Evolutionary conservation across 176 grass and related monocot genomes (phyloP).

Genomic region (Raddia distichophylla): DNA sequence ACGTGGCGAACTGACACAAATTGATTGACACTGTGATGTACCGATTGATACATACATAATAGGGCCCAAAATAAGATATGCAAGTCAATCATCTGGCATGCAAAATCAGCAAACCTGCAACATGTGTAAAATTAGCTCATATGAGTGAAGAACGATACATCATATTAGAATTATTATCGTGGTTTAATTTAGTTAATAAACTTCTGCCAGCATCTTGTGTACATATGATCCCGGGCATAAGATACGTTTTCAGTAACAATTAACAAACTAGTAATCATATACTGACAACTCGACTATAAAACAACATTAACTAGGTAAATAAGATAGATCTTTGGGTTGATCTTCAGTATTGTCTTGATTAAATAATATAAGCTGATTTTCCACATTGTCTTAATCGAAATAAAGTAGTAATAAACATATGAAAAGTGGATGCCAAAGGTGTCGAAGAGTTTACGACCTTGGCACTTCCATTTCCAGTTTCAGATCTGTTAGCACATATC

Average conservation of each 20-base stretch:
- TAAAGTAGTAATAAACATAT: background rate
- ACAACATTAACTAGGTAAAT: background rate
- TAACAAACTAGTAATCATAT: background rate
- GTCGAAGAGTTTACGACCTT: constrained; percentile 1
- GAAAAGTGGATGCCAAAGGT: background rate
- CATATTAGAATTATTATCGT: background rate
- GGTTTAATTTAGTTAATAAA: background rate
- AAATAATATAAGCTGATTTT: background rate
- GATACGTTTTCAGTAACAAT: background rate
- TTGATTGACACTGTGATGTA: background rate
- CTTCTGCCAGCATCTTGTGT: background rate
- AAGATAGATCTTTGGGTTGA: background rate
- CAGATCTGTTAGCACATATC: background rate
- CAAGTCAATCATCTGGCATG: constrained; percentile 32
- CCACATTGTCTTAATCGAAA: background rate
- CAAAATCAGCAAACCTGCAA: constrained; percentile 55
- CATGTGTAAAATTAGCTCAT: constrained; percentile 26
- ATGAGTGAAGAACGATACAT: background rate
- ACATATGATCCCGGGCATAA: constrained; percentile 2
- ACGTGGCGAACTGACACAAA: background rate
- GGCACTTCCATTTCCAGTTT: background rate
- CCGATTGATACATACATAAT: background rate
- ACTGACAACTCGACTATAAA: background rate
- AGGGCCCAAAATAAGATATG: constrained; percentile 5
- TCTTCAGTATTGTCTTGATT: background rate